phyloP scores from a whole-genome alignment of 2,329 filamentous ascomycete species.

The Claviceps purpurea region DNA sequence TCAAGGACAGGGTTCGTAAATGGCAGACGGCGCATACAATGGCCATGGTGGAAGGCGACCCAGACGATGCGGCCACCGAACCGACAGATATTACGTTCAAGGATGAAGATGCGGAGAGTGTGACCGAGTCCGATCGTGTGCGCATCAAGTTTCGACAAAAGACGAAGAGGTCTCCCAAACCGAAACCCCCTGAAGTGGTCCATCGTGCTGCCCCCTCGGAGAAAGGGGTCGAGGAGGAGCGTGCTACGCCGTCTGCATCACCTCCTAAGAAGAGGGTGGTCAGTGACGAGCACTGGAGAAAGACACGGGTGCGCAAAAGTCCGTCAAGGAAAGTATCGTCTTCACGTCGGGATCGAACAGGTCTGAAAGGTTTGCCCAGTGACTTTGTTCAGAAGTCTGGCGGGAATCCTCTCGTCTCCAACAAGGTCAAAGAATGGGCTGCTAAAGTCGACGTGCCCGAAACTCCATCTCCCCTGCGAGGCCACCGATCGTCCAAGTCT shows the following conservation, averaged over 20 bases:
- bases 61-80: constrained; percentile 39
- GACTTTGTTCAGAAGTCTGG: constrained; percentile 41
- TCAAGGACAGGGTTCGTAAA: constrained; percentile 64
- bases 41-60: constrained; percentile 40
- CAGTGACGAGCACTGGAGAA: constrained; percentile 84
- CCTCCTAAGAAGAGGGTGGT: constrained; percentile 84
- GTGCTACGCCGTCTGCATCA: constrained; percentile 21
- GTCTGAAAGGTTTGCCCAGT: constrained; percentile 30
- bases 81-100: constrained; percentile 49
- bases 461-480: constrained; percentile 20
- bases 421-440: constrained; percentile 51
- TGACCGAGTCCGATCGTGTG: constrained; percentile 47
- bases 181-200: constrained; percentile 12
- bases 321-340: constrained; percentile 29
- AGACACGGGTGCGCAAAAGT: constrained; percentile 39
- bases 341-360: constrained; percentile 13
- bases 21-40: constrained; percentile 73
- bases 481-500: constrained; percentile 23
- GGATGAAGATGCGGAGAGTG: constrained; percentile 42
- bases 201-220: constrained; percentile 14
- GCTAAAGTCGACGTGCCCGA: constrained; percentile 38
- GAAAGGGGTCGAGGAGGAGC: constrained; percentile 9
- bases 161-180: constrained; percentile 22
- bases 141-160: constrained; percentile 41
- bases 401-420: constrained; percentile 41